A percentile compares a stretch with the other conserved stretches of the same genome.
Evolutionary conservation across 768 basidiomycete genomes (phyloP).

Genomic region (Lanmaoa rubissima): DNA sequence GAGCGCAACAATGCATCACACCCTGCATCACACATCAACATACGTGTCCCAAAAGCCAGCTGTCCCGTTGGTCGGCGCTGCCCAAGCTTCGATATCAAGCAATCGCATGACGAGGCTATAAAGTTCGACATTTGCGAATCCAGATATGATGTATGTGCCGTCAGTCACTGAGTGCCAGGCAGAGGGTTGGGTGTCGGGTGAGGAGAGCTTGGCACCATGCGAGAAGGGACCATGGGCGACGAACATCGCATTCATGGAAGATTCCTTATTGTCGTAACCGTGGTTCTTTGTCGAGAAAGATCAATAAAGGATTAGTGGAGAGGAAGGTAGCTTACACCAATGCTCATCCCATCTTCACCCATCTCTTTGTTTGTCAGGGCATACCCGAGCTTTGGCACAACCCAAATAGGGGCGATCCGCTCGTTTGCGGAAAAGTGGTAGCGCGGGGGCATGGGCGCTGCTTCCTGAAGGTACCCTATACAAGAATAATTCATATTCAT

Average conservation of each 20-base stretch:
- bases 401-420: constrained; percentile 86
- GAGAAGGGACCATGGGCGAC: constrained; percentile 92
- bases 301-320: neutral
- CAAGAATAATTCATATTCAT: neutral
- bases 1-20: neutral
- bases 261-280: constrained; percentile 81
- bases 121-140: constrained; percentile 84
- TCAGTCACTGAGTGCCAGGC: constrained; percentile 65
- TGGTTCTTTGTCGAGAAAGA: constrained; percentile 58
- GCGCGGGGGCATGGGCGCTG: constrained; percentile 60
- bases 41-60: constrained; percentile 81
- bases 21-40: constrained; percentile 33
- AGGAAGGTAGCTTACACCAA: constrained; percentile 58
- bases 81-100: constrained; percentile 55
- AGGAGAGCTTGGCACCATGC: constrained; percentile 55
- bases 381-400: constrained; percentile 80
- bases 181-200: constrained; percentile 8
- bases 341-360: constrained; percentile 60
- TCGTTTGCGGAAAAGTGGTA: constrained; percentile 73
- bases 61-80: constrained; percentile 74
- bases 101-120: constrained; percentile 81
- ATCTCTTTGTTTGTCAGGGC: constrained; percentile 67
- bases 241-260: constrained; percentile 85
- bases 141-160: constrained; percentile 63
- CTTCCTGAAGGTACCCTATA: constrained; percentile 15